Base-by-base conservation (phyloP, 1,284 basidiomycete genomes). In the Fomitopsis schrenkii region DNA sequence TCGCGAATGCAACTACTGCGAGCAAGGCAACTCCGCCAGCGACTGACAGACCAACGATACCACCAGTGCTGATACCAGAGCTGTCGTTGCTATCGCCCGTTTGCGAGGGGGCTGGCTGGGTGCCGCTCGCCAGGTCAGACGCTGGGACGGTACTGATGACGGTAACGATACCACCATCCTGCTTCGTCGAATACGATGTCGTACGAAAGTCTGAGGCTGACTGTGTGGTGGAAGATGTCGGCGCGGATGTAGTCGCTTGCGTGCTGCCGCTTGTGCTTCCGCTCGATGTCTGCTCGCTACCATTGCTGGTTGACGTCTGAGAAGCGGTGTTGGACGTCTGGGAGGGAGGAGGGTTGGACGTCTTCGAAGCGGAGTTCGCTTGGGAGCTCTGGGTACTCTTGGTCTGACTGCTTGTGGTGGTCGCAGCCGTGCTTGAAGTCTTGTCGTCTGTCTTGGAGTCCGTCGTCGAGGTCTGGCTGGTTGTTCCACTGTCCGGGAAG, bases 31-130 rank as follows among this genome's bases (percentile, higher is more conserved):
- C 77, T 61, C 89, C 90, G 44, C 89, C 91, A 10, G 90, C 86
- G 30, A 93, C 89, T 0, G 89, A 87, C 61, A 93, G 77, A 54
- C 91, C 91, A 53, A 93, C 74, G 67, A 93, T 91, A 40, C 90
- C 88, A 3, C 88, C 87, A 7, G 81, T 86, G 55, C 84, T 73
- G 26, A 91, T 72, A 19, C 80, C 75, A 33, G 62, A 60, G 56
- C 40, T 48, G 8, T 26, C 17, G 15, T 12, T 9, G 14, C 22
- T 19, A 30, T 14, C 30, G 10, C n/a, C 19, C 17, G 30, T 50
- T 5, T 44, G 19, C 22, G 48, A 15, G 4, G 59, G 12, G n/a
- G 41, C 22, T 26, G 50, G 28, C 28, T 55, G 45, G n/a, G 58
- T 14, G 12, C 33, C 52, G 28, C 52, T 54, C 36, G 52, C 52